These are phyloP conservation scores for Glebionis coronaria DNA, from an alignment of 129 eudicot species.

Conservation along the genomic window DNA sequence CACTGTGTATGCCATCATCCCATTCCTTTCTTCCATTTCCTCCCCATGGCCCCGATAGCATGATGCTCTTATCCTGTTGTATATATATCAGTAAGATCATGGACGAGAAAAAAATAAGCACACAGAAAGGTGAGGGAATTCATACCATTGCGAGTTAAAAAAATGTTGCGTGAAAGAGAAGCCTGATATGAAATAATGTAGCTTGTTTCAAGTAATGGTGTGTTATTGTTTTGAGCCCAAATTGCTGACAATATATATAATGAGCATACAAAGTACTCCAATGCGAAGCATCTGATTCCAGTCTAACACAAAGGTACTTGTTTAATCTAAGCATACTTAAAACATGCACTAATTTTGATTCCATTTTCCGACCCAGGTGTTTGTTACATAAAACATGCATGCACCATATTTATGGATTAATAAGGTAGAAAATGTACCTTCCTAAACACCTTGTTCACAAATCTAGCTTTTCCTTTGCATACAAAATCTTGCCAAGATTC, in stretches of 20 bases:
- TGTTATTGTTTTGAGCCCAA: not conserved
- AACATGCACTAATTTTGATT: conserved; percentile 12
- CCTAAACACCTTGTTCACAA: no score
- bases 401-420: no score
- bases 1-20: conserved; percentile 54
- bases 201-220: no score
- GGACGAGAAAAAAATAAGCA: not conserved
- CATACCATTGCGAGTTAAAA: conserved; percentile 35
- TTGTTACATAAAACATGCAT: conserved; percentile 6
- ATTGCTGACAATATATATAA: conserved; percentile 1
- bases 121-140: not conserved
- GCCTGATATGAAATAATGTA: not conserved
- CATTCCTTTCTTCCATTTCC: conserved; percentile 60
- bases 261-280: no score
- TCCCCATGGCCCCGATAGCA: conserved; percentile 61
- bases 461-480: no score
- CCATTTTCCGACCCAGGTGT: not conserved
- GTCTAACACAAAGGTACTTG: conserved; percentile 2
- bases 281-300: no score
- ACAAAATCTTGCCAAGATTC: no score
- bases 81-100: not conserved
- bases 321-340: not conserved
- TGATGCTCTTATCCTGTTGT: conserved; percentile 19
- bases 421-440: no score
- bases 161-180: not conserved